Percentiles rank a stretch among this genome's conserved stretches.
phyloP scores from a whole-genome alignment of 176 grass and related monocot genomes.

The Musa schizocarpa region DNA sequence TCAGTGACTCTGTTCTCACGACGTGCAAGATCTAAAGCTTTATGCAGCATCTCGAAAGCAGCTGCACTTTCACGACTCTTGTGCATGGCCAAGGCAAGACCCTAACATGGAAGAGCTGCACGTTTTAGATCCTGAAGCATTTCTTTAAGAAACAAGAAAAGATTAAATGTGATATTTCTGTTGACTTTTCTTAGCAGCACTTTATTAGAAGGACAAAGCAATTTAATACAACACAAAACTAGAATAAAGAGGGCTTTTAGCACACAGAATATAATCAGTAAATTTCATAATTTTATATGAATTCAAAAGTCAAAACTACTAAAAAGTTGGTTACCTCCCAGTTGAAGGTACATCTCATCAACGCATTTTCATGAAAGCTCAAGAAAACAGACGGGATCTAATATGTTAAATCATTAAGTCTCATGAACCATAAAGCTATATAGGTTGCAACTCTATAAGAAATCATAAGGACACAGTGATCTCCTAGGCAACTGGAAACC shows the following conservation, averaged over 20 bases:
- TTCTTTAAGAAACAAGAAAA: background rate
- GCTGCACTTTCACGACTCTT: constrained; percentile 44
- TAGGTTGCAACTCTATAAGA: background rate
- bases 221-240: background rate
- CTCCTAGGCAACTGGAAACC: background rate
- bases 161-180: background rate
- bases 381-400: background rate
- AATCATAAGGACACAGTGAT: background rate
- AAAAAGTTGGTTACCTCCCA: background rate
- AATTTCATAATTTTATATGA: background rate
- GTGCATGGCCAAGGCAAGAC: constrained; percentile 67
- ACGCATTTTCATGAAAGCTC: background rate
- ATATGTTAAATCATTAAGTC: background rate
- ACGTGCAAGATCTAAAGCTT: constrained; percentile 66
- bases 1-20: constrained; percentile 60
- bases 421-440: background rate
- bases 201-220: background rate
- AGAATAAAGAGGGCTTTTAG: background rate
- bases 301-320: too few species aligned
- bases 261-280: background rate
- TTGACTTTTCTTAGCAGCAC: background rate
- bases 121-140: background rate
- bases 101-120: constrained; percentile 30
- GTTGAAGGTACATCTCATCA: background rate
- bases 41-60: constrained; percentile 69